These are phyloP conservation scores for Zygotorulaspora sp. DNA, from an alignment of 805 yeast genomes.

Conservation along the genomic window DNA sequence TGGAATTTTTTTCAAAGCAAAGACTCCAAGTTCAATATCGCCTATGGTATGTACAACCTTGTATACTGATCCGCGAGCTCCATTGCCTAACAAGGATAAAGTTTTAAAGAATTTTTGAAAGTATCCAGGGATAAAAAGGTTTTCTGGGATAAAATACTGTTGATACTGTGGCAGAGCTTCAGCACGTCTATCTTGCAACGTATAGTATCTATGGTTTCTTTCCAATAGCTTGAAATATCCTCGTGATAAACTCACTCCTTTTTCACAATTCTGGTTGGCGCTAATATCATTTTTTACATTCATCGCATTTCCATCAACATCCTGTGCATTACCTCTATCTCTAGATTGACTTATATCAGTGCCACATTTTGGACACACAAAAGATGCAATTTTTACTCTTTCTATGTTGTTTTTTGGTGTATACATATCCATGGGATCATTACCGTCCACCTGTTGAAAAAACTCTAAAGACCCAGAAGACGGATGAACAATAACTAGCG, in stretches of 20 bases:
- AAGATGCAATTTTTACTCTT: conserved; percentile 22
- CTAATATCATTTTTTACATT: conserved; percentile 1
- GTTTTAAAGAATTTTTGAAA: conserved; percentile 66
- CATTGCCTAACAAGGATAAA: conserved; percentile 63
- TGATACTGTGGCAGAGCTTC: conserved; percentile 12
- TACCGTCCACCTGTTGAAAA: conserved; percentile 16
- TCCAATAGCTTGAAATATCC: conserved; percentile 23
- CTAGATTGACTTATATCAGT: conserved; percentile 20
- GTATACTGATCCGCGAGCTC: conserved; percentile 80
- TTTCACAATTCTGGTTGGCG: not conserved
- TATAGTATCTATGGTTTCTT: conserved; percentile 15
- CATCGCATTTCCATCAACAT: not conserved
- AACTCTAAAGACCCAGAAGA: conserved; percentile 25
- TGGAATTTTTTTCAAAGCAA: conserved; percentile 81
- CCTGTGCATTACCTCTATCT: not conserved
- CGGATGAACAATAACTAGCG: conserved; percentile 30
- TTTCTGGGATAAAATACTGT: conserved; percentile 40
- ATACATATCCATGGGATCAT: conserved; percentile 6
- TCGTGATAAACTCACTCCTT: conserved; percentile 16
- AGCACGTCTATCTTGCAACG: conserved; percentile 6
- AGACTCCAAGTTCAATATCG: conserved; percentile 67
- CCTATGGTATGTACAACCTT: conserved; percentile 75
- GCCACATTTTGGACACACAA: conserved; percentile 32
- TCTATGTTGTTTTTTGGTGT: conserved; percentile 4
- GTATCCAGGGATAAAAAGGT: conserved; percentile 77